Evolutionary conservation across 2,329 filamentous ascomycete species (phyloP).

Genomic region (Cryphonectria japonica): DNA sequence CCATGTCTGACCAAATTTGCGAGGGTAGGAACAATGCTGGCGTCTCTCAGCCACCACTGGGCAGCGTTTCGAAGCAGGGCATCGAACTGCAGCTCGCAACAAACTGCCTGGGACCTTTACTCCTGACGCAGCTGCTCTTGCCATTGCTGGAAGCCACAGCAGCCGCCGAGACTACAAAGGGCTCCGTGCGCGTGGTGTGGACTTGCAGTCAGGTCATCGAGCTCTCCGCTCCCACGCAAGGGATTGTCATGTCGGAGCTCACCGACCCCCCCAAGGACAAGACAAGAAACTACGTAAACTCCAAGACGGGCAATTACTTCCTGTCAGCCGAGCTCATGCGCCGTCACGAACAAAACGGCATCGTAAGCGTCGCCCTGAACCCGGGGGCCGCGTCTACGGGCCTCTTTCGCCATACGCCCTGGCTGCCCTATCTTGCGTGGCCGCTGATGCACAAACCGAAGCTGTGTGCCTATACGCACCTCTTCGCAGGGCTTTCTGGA

Average conservation of each 20-base stretch:
- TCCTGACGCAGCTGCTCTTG: slow-evolving; percentile 11
- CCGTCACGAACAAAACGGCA: slow-evolving; percentile 7
- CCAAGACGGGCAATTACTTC: slow-evolving; percentile 33
- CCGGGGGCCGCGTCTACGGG: slow-evolving; percentile 31
- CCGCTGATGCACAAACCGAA: slow-evolving; percentile 30
- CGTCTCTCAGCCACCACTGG: slow-evolving; percentile 29
- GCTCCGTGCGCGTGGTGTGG: slow-evolving; percentile 31
- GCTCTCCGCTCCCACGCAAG: slow-evolving; percentile 29
- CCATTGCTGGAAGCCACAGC: slow-evolving; percentile 12
- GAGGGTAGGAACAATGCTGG: slow-evolving; percentile 44
- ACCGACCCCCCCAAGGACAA: slow-evolving; percentile 27
- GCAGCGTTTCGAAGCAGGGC: slow-evolving; percentile 13
- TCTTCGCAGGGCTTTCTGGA: slow-evolving; percentile 29
- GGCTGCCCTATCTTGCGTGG: slow-evolving; percentile 28
- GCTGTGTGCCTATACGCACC: slow-evolving; percentile 28
- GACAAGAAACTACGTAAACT: slow-evolving; percentile 30
- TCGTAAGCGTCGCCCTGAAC: slow-evolving; percentile 31
- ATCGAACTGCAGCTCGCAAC: slow-evolving; percentile 15
- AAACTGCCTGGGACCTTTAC: slow-evolving; percentile 17
- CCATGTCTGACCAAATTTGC: not conserved
- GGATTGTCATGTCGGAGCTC: slow-evolving; percentile 31
- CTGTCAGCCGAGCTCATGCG: slow-evolving; percentile 31
- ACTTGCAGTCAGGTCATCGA: slow-evolving; percentile 30
- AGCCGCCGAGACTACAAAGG: not conserved
- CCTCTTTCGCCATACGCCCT: slow-evolving; percentile 32